Conservation (phyloP, 768 basidiomycete genomes). For the Chlorophyllum brunneum region DNA sequence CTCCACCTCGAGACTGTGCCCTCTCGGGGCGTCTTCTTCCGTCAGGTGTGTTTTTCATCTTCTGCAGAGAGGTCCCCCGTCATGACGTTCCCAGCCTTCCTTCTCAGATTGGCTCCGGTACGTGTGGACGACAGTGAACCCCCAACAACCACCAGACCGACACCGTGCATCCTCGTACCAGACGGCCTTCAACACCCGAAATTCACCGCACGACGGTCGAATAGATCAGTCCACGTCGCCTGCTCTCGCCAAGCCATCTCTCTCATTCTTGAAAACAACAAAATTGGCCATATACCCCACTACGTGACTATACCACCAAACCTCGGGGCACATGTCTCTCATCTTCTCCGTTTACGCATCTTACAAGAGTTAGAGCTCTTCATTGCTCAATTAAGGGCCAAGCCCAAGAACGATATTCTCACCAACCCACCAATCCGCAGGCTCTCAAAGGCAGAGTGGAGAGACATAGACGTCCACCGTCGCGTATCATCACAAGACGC, state of each 20-base stretch:
- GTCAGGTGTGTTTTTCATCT: conserved; percentile 11
- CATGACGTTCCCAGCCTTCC: conserved; percentile 1
- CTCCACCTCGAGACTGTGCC: conserved; percentile 15
- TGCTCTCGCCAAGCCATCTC: conserved; percentile 54
- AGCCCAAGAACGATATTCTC: conserved; percentile 16
- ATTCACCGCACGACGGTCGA: conserved; percentile 45
- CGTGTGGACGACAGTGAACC: conserved; percentile 41
- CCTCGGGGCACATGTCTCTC: conserved; percentile 52
- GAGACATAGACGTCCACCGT: conserved; percentile 40
- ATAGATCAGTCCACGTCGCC: conserved; percentile 47
- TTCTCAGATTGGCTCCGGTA: conserved; percentile 35
- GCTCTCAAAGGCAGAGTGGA: conserved; percentile 62
- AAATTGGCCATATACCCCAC: conserved; percentile 26
- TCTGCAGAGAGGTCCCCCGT: not conserved
- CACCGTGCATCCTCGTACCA: conserved; percentile 26
- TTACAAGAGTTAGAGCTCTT: conserved; percentile 73
- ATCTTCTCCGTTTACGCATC: conserved; percentile 67
- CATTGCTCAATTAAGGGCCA: conserved; percentile 34
- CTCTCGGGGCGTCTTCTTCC: conserved; percentile 15
- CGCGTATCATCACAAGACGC: conserved; percentile 48
- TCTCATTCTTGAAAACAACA: conserved; percentile 31
- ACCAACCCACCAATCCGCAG: conserved; percentile 47
- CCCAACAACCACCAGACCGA: not conserved
- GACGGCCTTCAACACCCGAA: conserved; percentile 67
- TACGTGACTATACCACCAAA: conserved; percentile 35